A percentile compares a stretch with the other conserved stretches of the same genome.
These are phyloP conservation scores for Lablab purpureus DNA, from an alignment of 306 rosid species.

Conservation along the genomic window DNA sequence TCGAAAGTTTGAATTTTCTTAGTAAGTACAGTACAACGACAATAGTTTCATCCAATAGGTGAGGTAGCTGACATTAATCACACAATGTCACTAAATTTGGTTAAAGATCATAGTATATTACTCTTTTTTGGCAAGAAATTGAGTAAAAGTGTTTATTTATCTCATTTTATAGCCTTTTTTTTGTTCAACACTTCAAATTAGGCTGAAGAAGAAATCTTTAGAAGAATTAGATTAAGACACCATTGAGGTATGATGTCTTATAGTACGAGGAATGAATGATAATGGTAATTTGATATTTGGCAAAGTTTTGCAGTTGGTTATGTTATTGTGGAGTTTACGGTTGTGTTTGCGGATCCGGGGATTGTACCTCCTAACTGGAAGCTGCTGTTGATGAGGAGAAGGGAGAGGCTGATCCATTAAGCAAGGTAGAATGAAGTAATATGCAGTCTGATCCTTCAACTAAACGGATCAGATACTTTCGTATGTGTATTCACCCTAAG, in stretches of 20 bases:
- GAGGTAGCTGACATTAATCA: not conserved
- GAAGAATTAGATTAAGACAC: not conserved
- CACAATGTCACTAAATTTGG: not conserved
- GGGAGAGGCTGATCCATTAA: slow-evolving; percentile 74
- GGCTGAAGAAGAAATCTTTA: not conserved
- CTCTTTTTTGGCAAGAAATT: not conserved
- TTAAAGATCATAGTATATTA: not conserved
- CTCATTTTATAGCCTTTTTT: not conserved
- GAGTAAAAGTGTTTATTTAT: slow-evolving; percentile 12
- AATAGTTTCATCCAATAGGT: no score
- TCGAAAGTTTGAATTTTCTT: not conserved
- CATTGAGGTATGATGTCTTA: not conserved
- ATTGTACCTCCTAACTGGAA: slow-evolving; percentile 78
- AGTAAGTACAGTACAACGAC: not conserved
- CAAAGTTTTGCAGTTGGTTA: slow-evolving; percentile 67
- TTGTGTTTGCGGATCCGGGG: slow-evolving; percentile 82
- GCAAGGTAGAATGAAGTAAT: slow-evolving; percentile 54
- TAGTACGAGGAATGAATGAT: slow-evolving; percentile 1
- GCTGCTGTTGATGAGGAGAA: slow-evolving; percentile 74
- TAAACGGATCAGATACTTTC: slow-evolving; percentile 66
- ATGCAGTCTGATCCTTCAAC: slow-evolving; percentile 58
- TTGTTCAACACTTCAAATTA: slow-evolving; percentile 5
- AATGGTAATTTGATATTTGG: slow-evolving; percentile 15
- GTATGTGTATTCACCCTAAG: slow-evolving; percentile 78
- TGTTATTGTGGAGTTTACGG: slow-evolving; percentile 83